A percentile compares a stretch with the other conserved stretches of the same genome.
Evolutionary conservation across 768 basidiomycete species (phyloP).

Genomic region (Rhizopogon roseolus): DNA sequence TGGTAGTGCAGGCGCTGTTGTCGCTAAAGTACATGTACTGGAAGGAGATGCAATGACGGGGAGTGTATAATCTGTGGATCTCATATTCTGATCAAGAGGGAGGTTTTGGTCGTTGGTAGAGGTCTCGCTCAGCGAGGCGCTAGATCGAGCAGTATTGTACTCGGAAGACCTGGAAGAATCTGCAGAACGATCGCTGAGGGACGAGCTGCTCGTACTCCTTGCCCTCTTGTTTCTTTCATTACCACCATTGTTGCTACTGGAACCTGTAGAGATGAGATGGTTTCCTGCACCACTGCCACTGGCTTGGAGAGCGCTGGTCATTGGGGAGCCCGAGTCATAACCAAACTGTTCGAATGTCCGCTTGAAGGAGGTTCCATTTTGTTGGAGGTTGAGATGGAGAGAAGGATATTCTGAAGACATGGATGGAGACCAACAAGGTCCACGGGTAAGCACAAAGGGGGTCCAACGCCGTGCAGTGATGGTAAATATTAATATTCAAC

Average conservation of each 20-base stretch:
- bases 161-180: slow-evolving; percentile 33
- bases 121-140: slow-evolving; percentile 25
- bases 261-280: slow-evolving; percentile 8
- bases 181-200: slow-evolving; percentile 29
- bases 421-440: neutral
- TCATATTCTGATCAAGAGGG: slow-evolving; percentile 1
- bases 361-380: slow-evolving; percentile 51
- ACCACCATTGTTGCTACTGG: slow-evolving; percentile 26
- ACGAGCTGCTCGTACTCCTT: slow-evolving; percentile 46
- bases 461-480: neutral
- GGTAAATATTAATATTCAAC: neutral
- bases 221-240: slow-evolving; percentile 56
- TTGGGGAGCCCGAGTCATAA: slow-evolving; percentile 24
- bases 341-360: slow-evolving; percentile 49
- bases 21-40: slow-evolving; percentile 15
- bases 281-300: slow-evolving; percentile 23
- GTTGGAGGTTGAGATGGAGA: slow-evolving; percentile 43
- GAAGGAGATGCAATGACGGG: slow-evolving; percentile 12
- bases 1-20: slow-evolving; percentile 35
- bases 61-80: slow-evolving; percentile 14
- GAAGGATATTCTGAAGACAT: slow-evolving; percentile 30
- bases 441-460: slow-evolving; percentile 1
- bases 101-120: slow-evolving; percentile 12
- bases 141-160: slow-evolving; percentile 29
- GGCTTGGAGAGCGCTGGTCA: slow-evolving; percentile 18